Conservation (phyloP, 2,329 filamentous ascomycete species). For the Pseudocercospora pini-densiflorae region DNA sequence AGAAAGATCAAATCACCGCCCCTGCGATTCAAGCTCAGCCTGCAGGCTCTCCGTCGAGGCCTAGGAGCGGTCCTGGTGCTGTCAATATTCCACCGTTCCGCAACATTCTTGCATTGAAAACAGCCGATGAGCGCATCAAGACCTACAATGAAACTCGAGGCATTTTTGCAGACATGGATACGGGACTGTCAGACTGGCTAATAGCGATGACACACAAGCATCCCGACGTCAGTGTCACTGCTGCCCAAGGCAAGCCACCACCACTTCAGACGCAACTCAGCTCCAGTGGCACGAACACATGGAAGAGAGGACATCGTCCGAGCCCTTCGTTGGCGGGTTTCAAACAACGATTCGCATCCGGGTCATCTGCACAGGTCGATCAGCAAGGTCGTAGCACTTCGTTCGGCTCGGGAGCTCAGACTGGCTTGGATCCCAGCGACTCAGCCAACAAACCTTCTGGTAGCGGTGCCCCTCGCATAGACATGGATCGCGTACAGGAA, state of each 20-base stretch:
- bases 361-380: conserved; percentile 10
- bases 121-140: conserved; percentile 69
- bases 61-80: conserved; percentile 17
- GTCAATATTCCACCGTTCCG: conserved; percentile 65
- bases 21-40: conserved; percentile 14
- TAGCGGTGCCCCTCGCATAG: conserved; percentile 29
- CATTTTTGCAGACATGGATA: conserved; percentile 73
- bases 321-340: conserved; percentile 12
- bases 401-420: conserved; percentile 7
- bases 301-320: conserved; percentile 22
- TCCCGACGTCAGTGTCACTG: conserved; percentile 55
- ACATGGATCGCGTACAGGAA: conserved; percentile 31
- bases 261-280: conserved; percentile 23
- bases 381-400: conserved; percentile 14
- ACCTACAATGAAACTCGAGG: conserved; percentile 74
- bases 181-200: conserved; percentile 71
- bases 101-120: conserved; percentile 74
- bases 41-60: conserved; percentile 9
- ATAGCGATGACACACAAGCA: conserved; percentile 53
- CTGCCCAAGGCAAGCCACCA: conserved; percentile 22
- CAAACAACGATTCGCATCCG: conserved; percentile 21
- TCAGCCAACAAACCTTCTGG: conserved; percentile 14
- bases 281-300: conserved; percentile 14
- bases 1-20: conserved; percentile 17
- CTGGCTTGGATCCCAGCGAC: conserved; percentile 35